Percentiles rank a stretch among this genome's conserved stretches.
phyloP scores from a whole-genome alignment of 1,284 basidiomycete genomes.

The Pseudozyma flocculosa region DNA sequence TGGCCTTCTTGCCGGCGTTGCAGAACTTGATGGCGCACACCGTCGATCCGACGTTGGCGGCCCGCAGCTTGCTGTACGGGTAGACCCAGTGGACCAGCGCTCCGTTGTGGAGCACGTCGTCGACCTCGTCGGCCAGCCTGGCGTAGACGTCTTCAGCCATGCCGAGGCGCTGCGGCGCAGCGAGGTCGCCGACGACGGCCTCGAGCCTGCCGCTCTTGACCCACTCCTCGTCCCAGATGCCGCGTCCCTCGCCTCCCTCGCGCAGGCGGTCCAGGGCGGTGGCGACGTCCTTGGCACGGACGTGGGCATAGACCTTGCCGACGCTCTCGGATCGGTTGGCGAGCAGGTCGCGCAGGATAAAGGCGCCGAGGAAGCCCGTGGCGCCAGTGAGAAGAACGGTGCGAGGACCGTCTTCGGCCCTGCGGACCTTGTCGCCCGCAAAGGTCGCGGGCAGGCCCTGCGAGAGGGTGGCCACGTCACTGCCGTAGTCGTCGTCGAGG shows the following conservation, averaged over 20 bases:
- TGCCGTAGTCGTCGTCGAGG: slow-evolving; percentile 67
- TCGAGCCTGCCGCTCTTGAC: slow-evolving; percentile 70
- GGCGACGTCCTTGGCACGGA: slow-evolving; percentile 71
- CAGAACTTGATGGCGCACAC: slow-evolving; percentile 80
- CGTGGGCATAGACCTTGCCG: slow-evolving; percentile 84
- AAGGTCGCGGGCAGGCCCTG: slow-evolving; percentile 53
- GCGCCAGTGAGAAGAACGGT: slow-evolving; percentile 94
- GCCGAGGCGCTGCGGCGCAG: slow-evolving; percentile 71
- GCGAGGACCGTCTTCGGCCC: slow-evolving; percentile 54
- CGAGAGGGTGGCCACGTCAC: slow-evolving; percentile 73
- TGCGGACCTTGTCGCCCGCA: slow-evolving; percentile 20
- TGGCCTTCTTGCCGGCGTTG: slow-evolving; percentile 65
- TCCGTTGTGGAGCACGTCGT: slow-evolving; percentile 90
- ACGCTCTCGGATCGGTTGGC: slow-evolving; percentile 66
- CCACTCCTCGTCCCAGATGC: slow-evolving; percentile 94
- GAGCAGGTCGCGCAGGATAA: slow-evolving; percentile 82
- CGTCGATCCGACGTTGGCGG: slow-evolving; percentile 88
- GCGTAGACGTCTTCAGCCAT: slow-evolving; percentile 70
- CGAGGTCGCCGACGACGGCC: slow-evolving; percentile 85
- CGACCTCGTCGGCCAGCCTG: slow-evolving; percentile 71
- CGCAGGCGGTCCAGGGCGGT: slow-evolving; percentile 73
- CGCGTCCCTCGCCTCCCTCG: slow-evolving; percentile 76
- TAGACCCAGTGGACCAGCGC: slow-evolving; percentile 99
- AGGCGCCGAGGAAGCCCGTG: slow-evolving; percentile 95
- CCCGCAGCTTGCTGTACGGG: slow-evolving; percentile 88